Evolutionary conservation across 1,284 basidiomycete genomes (phyloP).

Genomic region (Sporisorium graminicola): DNA sequence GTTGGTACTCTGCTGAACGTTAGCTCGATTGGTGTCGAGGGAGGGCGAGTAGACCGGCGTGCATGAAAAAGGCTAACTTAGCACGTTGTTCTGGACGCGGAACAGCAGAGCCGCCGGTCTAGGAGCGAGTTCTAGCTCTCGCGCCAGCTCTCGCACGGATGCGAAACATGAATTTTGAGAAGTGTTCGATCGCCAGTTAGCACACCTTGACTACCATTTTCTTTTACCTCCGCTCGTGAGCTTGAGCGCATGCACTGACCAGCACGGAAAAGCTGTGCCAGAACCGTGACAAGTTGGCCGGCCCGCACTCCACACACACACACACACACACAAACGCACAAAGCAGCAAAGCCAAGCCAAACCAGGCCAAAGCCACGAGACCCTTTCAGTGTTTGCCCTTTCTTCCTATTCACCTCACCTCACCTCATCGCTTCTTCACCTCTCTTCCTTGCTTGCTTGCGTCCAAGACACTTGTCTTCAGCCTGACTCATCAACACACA

Average conservation of each 20-base stretch:
- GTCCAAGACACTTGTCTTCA: not conserved
- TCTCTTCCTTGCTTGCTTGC: not conserved
- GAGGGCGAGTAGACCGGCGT: too few species aligned
- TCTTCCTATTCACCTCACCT: not conserved
- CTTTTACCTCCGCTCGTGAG: too few species aligned
- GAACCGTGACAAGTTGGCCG: not conserved
- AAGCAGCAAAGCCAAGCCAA: too few species aligned
- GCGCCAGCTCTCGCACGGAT: too few species aligned
- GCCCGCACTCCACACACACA: not conserved
- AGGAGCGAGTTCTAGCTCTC: too few species aligned
- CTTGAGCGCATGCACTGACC: not conserved
- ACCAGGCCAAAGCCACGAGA: not conserved
- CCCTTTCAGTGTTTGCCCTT: not conserved
- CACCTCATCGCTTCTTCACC: not conserved
- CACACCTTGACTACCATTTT: too few species aligned
- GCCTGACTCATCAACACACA: not conserved
- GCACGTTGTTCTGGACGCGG: not conserved
- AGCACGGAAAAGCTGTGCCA: not conserved
- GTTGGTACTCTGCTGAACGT: too few species aligned
- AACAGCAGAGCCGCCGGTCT: not conserved
- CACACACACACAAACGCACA: too few species aligned
- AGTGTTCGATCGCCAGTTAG: too few species aligned
- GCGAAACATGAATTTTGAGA: too few species aligned
- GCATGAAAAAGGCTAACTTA: too few species aligned
- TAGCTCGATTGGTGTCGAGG: too few species aligned